phyloP scores from a whole-genome alignment of 768 basidiomycete genomes.

The Collybia nuda region DNA sequence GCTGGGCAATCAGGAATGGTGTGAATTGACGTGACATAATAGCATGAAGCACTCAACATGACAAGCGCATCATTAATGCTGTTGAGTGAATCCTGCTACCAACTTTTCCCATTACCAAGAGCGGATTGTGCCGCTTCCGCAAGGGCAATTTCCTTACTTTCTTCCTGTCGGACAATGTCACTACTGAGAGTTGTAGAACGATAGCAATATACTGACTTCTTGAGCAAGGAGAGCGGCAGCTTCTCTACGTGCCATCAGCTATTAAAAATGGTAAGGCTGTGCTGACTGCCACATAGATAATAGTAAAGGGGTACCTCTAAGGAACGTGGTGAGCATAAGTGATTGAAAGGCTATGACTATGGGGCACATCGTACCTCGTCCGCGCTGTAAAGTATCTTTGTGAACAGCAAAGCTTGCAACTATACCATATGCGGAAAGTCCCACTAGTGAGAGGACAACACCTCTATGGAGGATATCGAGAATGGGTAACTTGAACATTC shows the following conservation, averaged over 20 bases:
- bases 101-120: not conserved
- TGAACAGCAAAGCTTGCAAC: conserved; percentile 53
- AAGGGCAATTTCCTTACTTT: conserved; percentile 36
- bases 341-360: not conserved
- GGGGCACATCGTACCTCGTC: conserved; percentile 45
- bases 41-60: too few relatives aligned
- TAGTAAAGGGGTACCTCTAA: conserved; percentile 28
- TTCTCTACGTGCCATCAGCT: conserved; percentile 35
- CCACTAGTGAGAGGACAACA: conserved; percentile 52
- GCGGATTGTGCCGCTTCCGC: conserved; percentile 41
- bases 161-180: conserved; percentile 25
- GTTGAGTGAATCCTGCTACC: too few relatives aligned
- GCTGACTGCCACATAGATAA: not conserved
- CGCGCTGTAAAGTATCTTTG: conserved; percentile 49
- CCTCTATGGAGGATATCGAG: conserved; percentile 54
- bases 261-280: not conserved
- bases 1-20: too few relatives aligned
- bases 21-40: too few relatives aligned
- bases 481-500: conserved; percentile 27
- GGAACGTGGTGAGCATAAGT: conserved; percentile 7
- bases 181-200: not conserved
- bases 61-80: too few relatives aligned
- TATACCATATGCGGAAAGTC: conserved; percentile 52
- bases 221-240: conserved; percentile 23
- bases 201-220: conserved; percentile 16